phyloP scores from a whole-genome alignment of 2,329 filamentous ascomycete genomes.

The Cladobotryum mycophilum region DNA sequence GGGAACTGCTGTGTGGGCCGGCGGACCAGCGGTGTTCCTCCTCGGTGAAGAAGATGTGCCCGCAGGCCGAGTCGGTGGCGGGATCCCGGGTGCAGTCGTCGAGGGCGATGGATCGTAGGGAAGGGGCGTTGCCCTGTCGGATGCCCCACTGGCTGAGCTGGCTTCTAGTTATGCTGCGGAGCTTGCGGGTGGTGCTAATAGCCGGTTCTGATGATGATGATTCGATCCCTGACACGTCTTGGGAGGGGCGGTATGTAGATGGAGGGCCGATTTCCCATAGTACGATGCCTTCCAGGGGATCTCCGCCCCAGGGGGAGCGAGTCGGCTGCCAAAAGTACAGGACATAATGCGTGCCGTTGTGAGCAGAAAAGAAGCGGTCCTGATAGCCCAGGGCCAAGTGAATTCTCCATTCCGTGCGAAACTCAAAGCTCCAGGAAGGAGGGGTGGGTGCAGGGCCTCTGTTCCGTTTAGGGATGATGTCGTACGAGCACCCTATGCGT shows the following conservation, averaged over 20 bases:
- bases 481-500: neutral
- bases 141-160: conserved; percentile 48
- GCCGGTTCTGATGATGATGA: conserved; percentile 27
- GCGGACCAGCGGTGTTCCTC: conserved; percentile 47
- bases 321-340: conserved; percentile 58
- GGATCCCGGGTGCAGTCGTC: conserved; percentile 36
- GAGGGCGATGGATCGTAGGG: conserved; percentile 44
- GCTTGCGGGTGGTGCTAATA: conserved; percentile 38
- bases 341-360: conserved; percentile 53
- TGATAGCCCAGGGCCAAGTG: conserved; percentile 49
- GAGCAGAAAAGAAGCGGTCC: conserved; percentile 57
- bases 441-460: neutral
- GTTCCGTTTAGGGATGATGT: conserved; percentile 1
- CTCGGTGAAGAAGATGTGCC: conserved; percentile 48
- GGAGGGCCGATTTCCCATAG: conserved; percentile 53
- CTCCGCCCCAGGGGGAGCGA: conserved; percentile 48
- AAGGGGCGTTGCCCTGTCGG: conserved; percentile 45
- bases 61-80: conserved; percentile 18
- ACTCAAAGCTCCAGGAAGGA: conserved; percentile 36
- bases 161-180: conserved; percentile 43
- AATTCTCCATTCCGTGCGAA: conserved; percentile 55
- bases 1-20: conserved; percentile 36
- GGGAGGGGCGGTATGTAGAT: conserved; percentile 43
- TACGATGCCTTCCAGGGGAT: conserved; percentile 51
- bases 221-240: conserved; percentile 38